Evolutionary conservation across 225 moss, liverwort and hornwort genomes (phyloP), one percentile per base, ranked within the genome.

Genomic region (Thuidium tamariscinum): DNA sequence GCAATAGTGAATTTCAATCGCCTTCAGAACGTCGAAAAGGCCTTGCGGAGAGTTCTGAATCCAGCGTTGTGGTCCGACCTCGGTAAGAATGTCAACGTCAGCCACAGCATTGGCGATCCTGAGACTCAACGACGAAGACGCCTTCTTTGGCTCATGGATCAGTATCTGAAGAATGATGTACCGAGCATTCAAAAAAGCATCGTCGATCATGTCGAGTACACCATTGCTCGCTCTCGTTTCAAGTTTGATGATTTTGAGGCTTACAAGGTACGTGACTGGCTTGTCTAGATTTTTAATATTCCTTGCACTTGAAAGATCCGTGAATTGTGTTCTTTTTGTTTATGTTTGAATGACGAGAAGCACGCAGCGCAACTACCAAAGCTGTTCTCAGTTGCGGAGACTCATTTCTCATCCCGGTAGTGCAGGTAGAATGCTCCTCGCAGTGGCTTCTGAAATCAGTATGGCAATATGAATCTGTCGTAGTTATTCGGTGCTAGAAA

Each of bases 161-260:
- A 91, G 79, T 95, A 95, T 84, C 68, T 96, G 87, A 94, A 94
- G 86, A 96, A 97, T 84, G 97, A 97, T 84, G 93, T 97, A 69
- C 94, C 89, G 72, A 97, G 93, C 86, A 95, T 97, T 74, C 97
- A 97, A 79, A 95, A 91, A 79, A 97, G 97, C 88, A 96, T 97
- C 48, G 95, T 96, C 82, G 94, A 97, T 89, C 97, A 97, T 85
- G 97, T 97, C 73, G 97, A 96, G 86, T 97, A 97, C 88, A 97
- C 97, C 55, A 94, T 96, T 91, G 97, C 96, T 52, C 94, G 97
- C 59, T 97, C 97, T 80, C 96, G 96, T 86, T 96, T 97, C 89
- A 94, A 96, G 69, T 97, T 97, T 81, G 97, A 97, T 83, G 97
- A 97, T 85, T 97, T 97, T 89, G 96, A 97, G 86, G 97, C 96